These are phyloP conservation scores for Beta macrorhiza DNA, from an alignment of 179 eudicot genomes.

Conservation along the genomic window DNA sequence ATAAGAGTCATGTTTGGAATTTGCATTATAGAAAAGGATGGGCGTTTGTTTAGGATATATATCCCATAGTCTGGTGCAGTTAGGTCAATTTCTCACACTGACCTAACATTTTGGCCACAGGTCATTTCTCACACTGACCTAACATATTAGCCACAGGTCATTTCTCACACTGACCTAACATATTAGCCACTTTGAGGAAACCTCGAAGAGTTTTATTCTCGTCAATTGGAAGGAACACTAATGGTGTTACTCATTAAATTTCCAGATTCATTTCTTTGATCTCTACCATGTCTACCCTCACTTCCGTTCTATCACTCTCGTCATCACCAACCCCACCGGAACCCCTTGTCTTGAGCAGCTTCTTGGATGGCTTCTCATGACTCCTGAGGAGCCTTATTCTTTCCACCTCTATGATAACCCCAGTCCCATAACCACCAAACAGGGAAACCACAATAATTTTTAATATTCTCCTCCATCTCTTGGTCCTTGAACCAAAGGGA, in stretches of 20 bases:
- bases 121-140: background rate
- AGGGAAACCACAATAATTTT: background rate
- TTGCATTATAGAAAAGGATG: background rate
- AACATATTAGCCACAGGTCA: background rate
- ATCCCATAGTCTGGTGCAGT: background rate
- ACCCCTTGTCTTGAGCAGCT: background rate
- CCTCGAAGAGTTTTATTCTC: background rate
- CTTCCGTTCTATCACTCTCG: background rate
- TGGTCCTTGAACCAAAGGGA: background rate
- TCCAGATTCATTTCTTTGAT: background rate
- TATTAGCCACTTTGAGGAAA: background rate
- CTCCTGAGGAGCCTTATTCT: background rate
- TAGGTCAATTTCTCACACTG: background rate
- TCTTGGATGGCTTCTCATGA: background rate
- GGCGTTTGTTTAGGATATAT: background rate
- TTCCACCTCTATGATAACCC: background rate
- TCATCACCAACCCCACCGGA: background rate
- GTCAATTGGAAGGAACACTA: background rate
- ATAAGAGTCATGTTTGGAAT: background rate
- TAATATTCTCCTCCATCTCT: background rate
- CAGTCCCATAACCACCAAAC: background rate
- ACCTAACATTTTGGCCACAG: background rate
- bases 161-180: background rate
- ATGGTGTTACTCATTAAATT: background rate
- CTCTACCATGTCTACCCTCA: background rate